phyloP scores from a whole-genome alignment of 257 asterid species.

The Rubia yunnanensis region DNA sequence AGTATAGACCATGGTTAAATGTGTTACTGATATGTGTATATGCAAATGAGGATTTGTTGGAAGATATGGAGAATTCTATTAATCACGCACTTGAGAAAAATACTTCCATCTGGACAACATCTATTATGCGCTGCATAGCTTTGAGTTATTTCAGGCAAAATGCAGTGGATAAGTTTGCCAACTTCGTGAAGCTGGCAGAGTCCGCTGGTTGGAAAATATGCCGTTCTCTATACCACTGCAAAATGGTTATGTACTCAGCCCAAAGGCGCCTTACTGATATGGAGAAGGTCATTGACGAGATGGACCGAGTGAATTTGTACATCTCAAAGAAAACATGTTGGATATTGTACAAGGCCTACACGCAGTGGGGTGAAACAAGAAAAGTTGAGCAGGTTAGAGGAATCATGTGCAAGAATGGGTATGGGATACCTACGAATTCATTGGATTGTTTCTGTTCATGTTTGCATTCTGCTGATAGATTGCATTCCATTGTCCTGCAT shows the following conservation, averaged over 20 bases:
- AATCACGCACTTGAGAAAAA: slow-evolving; percentile 51
- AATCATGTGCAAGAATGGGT: slow-evolving; percentile 62
- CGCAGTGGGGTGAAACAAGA: slow-evolving; percentile 33
- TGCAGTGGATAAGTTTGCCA: slow-evolving; percentile 68
- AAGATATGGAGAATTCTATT: slow-evolving; percentile 58
- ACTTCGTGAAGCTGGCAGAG: slow-evolving; percentile 54
- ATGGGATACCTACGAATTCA: slow-evolving; percentile 26
- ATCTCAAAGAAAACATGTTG: slow-evolving; percentile 48
- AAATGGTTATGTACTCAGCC: slow-evolving; percentile 68
- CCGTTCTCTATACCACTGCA: slow-evolving; percentile 73
- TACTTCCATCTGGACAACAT: slow-evolving; percentile 27
- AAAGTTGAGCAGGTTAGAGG: slow-evolving; percentile 62
- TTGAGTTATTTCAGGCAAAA: slow-evolving; percentile 57
- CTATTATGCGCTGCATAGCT: slow-evolving; percentile 49
- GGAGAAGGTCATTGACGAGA: slow-evolving; percentile 74
- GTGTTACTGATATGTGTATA: slow-evolving; percentile 55
- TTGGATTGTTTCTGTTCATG: slow-evolving; percentile 8
- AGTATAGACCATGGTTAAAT: slow-evolving; percentile 64
- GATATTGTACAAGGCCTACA: slow-evolving; percentile 52
- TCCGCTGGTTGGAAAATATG: slow-evolving; percentile 67
- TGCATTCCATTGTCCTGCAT: neutral
- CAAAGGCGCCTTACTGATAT: slow-evolving; percentile 67
- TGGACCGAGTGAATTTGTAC: slow-evolving; percentile 46
- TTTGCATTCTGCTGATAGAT: neutral
- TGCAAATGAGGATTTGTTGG: slow-evolving; percentile 59